Evolutionary conservation across 805 yeast genomes (phyloP).

Genomic region (Suhomyces sp.): DNA sequence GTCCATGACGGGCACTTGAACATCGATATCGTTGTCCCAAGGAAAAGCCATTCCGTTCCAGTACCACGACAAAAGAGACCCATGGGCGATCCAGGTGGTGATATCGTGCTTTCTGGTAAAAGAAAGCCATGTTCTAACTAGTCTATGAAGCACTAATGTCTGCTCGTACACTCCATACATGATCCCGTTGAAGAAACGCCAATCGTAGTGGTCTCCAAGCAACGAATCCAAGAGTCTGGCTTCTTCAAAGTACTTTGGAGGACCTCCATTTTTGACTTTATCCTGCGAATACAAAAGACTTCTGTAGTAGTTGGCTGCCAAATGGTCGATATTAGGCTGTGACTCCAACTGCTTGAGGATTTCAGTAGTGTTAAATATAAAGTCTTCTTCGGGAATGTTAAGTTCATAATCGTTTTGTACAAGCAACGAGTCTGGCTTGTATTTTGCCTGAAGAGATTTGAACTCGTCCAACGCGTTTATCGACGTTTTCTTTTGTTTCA

Average conservation of each 20-base stretch:
- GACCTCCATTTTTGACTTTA: constrained; percentile 27
- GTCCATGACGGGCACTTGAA: constrained; percentile 25
- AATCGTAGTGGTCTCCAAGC: constrained; percentile 26
- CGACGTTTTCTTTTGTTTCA: constrained; percentile 6
- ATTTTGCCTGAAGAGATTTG: constrained; percentile 14
- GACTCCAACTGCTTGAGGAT: constrained; percentile 16
- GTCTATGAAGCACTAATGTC: constrained; percentile 18
- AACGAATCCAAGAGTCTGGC: constrained; percentile 25
- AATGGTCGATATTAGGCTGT: constrained; percentile 13
- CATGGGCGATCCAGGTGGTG: constrained; percentile 29
- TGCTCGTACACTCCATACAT: constrained; percentile 17
- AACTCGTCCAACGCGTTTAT: constrained; percentile 22
- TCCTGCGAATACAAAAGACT: constrained; percentile 31
- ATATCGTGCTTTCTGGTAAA: constrained; percentile 24
- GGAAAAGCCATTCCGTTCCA: constrained; percentile 30
- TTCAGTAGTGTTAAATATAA: constrained; percentile 19
- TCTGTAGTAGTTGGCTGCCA: constrained; percentile 27
- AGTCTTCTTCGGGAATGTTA: constrained; percentile 24
- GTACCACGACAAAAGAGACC: constrained; percentile 28
- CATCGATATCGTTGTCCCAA: constrained; percentile 29
- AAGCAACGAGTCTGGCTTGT: constrained; percentile 17
- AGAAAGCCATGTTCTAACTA: constrained; percentile 24
- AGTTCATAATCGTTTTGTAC: constrained; percentile 28
- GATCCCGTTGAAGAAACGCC: constrained; percentile 25
- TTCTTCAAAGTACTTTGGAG: constrained; percentile 41